Evolutionary conservation across 2,329 filamentous ascomycete genomes (phyloP).

Genomic region (Botrytis fabae): DNA sequence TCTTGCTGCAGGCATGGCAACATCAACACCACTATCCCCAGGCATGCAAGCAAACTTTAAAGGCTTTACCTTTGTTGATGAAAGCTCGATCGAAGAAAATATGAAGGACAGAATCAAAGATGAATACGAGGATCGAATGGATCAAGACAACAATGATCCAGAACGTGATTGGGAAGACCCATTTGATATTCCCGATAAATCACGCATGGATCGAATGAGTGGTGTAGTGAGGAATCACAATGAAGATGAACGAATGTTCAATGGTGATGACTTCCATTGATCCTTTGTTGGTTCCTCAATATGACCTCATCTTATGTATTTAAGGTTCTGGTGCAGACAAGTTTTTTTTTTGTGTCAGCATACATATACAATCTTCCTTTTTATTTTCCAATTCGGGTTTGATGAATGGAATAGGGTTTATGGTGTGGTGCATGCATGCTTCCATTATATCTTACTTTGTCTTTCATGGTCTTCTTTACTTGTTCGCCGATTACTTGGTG

Average conservation of each 20-base stretch:
- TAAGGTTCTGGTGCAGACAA: conserved; percentile 7
- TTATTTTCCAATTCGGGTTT: neutral
- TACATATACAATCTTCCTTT: conserved; percentile 17
- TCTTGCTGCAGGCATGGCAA: conserved; percentile 79
- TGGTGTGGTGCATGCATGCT: conserved; percentile 14
- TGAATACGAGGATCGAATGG: conserved; percentile 59
- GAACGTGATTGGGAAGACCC: conserved; percentile 41
- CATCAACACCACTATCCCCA: conserved; percentile 88
- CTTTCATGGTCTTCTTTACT: conserved; percentile 7
- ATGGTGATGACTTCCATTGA: conserved; percentile 62
- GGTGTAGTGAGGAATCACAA: conserved; percentile 59
- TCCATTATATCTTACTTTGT: conserved; percentile 5
- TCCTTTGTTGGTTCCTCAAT: conserved; percentile 43
- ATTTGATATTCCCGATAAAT: conserved; percentile 50
- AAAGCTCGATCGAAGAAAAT: conserved; percentile 88
- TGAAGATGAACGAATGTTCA: conserved; percentile 62
- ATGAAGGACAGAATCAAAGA: conserved; percentile 58
- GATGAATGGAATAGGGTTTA: neutral
- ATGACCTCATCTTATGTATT: conserved; percentile 23
- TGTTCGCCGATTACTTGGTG: neutral
- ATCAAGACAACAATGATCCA: conserved; percentile 55
- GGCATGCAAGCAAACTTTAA: conserved; percentile 98
- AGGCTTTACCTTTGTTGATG: conserved; percentile 98
- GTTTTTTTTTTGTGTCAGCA: conserved; percentile 2
- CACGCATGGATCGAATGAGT: conserved; percentile 58